Base-by-base conservation (phyloP, 1,284 basidiomycete species). In the Naganishia sp. region DNA sequence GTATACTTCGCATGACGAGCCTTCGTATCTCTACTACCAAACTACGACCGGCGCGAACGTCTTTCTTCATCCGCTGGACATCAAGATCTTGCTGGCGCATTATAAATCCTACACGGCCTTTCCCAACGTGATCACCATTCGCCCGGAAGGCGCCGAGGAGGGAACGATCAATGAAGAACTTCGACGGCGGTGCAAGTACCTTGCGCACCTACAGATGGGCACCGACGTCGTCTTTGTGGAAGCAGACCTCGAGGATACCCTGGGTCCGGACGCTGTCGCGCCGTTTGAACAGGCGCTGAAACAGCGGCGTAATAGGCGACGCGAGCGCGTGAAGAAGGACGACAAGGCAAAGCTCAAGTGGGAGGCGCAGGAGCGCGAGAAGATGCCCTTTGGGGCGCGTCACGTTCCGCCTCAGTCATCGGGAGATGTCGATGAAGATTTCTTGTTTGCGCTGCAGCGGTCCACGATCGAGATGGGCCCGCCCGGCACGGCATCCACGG, bases 171-270 rank as follows among this genome's bases (percentile, higher is more conserved):
- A 94, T 75, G 94, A 94, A 67, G 92, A 97, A 68, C 83, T 99
- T 25, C 87, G 94, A 55, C 90, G 92, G 77, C 87, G 94, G 52
- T 97, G 92, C 83, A 97, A 95, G 78, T 99, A 98, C 80, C 88
- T 99, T 65, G 86, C 86, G 2, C 94, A 98, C 77, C 83, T 98
- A 70, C 92, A 95, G 0, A 88, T 92, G 71, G 89, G 92, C 55
- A 88, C 91, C 16, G 94, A 98, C 75, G 91, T 98, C 49, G 89
- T 94, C 15, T 98, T 99, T 77, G 83, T 98, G 67, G 94, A 99
- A 79, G 87, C 92, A 3, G 89, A 97, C 75, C 82, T 97, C 10
- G 82, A 84, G 64, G 82, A 81, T 10, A 88, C 94, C 28, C 90
- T 95, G 23, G 88, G 90, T 54, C 72, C 72, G 10, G 87, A 88